Conservation (phyloP, 2,329 filamentous ascomycete genomes). For the Phialophora chinensis region DNA sequence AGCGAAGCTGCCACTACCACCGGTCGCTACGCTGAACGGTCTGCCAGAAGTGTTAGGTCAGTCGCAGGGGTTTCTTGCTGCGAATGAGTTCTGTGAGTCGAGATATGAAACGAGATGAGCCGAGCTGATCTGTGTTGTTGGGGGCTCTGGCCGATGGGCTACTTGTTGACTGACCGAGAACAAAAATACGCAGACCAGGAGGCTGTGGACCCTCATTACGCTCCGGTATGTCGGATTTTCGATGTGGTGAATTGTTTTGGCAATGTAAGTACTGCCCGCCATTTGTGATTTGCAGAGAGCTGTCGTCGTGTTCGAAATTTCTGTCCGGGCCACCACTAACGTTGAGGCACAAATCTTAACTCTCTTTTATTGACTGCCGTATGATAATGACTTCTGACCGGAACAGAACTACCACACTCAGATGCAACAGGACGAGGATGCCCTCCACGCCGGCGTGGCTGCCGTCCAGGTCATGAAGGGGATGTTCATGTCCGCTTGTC, state of each 20-base stretch:
- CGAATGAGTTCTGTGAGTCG: constrained; percentile 9
- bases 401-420: constrained; percentile 7
- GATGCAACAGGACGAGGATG: constrained; percentile 14
- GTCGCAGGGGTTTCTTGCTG: constrained; percentile 9
- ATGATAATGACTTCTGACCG: not conserved
- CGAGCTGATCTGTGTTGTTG: not conserved
- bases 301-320: no score
- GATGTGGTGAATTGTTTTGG: constrained; percentile 11
- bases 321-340: no score
- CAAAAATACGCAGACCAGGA: not conserved
- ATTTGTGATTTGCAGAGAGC: not conserved
- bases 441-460: constrained; percentile 9
- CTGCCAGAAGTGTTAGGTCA: constrained; percentile 1
- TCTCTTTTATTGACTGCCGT: no score
- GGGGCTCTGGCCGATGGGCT: not conserved
- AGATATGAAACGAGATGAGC: not conserved
- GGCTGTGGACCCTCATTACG: constrained; percentile 13
- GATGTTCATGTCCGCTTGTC: not conserved
- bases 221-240: constrained; percentile 2
- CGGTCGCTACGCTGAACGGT: not conserved
- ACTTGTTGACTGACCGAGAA: not conserved
- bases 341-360: no score
- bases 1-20: not conserved
- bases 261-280: not conserved
- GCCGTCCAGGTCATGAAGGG: constrained; percentile 7